Evolutionary conservation across 129 eudicot genomes (phyloP).

Genomic region (Pulicaria dysenterica): DNA sequence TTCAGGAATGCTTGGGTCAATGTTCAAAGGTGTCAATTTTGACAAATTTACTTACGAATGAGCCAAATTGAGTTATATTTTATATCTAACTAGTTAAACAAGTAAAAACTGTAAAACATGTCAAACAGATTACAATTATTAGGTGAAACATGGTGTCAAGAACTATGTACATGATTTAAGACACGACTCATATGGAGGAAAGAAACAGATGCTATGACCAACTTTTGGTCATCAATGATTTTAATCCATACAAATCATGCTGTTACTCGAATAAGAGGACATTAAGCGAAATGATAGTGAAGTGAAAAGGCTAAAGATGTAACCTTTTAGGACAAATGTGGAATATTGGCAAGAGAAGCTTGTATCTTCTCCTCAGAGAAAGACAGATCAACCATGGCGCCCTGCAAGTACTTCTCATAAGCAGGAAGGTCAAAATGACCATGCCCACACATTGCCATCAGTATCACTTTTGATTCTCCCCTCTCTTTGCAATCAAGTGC

Average conservation of each 20-base stretch:
- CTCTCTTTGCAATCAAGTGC: conserved; percentile 92
- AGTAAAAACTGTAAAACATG: too few species aligned
- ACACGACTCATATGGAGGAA: too few species aligned
- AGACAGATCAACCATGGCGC: conserved; percentile 71
- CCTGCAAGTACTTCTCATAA: conserved; percentile 83
- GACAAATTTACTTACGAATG: too few species aligned
- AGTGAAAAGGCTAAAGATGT: conserved; percentile 17
- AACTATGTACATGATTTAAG: too few species aligned
- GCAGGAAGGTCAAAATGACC: conserved; percentile 84
- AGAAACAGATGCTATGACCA: background rate
- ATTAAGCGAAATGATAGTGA: background rate
- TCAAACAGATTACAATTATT: background rate
- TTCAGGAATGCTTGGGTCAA: too few species aligned
- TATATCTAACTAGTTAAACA: too few species aligned
- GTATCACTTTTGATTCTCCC: conserved; percentile 84
- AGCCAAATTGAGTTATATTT: too few species aligned
- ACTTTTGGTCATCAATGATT: too few species aligned
- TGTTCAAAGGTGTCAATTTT: too few species aligned
- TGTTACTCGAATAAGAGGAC: background rate
- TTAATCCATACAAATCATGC: background rate
- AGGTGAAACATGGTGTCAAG: too few species aligned
- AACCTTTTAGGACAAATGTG: conserved; percentile 36
- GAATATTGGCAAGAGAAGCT: conserved; percentile 71
- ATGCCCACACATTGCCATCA: conserved; percentile 97
- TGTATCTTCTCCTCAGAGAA: conserved; percentile 67